A percentile compares a stretch with the other conserved stretches of the same genome.
phyloP scores from a whole-genome alignment of 768 basidiomycete genomes.

The Favolaschia claudopus region DNA sequence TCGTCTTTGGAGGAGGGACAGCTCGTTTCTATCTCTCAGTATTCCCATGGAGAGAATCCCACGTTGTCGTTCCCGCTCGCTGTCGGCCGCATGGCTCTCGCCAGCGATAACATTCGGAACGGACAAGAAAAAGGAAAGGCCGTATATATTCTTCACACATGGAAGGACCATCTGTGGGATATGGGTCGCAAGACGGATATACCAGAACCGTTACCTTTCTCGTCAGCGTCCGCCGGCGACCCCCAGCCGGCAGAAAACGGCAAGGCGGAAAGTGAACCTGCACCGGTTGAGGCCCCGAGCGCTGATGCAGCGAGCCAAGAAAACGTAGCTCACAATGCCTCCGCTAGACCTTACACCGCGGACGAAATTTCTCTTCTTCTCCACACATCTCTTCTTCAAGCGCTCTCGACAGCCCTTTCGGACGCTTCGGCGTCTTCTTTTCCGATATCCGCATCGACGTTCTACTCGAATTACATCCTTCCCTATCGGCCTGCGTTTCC shows the following conservation, averaged over 20 bases:
- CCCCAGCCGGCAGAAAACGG: neutral
- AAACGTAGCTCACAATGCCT: no score
- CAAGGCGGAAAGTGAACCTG: slow-evolving; percentile 11
- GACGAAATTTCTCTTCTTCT: slow-evolving; percentile 65
- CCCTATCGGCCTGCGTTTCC: slow-evolving; percentile 80
- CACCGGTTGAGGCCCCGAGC: no score
- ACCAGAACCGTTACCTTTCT: slow-evolving; percentile 50
- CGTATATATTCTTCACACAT: slow-evolving; percentile 73
- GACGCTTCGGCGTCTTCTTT: slow-evolving; percentile 61
- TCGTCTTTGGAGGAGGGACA: slow-evolving; percentile 52
- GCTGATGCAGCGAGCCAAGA: no score
- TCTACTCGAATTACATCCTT: slow-evolving; percentile 81
- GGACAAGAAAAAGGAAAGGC: slow-evolving; percentile 76
- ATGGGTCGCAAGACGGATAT: slow-evolving; percentile 70
- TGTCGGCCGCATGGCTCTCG: slow-evolving; percentile 74
- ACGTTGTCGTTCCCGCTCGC: slow-evolving; percentile 69
- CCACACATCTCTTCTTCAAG: slow-evolving; percentile 69
- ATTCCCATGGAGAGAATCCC: slow-evolving; percentile 42
- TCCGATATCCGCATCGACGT: slow-evolving; percentile 77
- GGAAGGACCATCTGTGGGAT: slow-evolving; percentile 80
- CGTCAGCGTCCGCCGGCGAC: slow-evolving; percentile 3
- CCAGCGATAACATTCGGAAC: slow-evolving; percentile 53
- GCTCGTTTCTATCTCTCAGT: slow-evolving; percentile 70
- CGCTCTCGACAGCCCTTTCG: slow-evolving; percentile 58
- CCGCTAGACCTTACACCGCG: no score